phyloP scores from a whole-genome alignment of 495 filamentous ascomycete genomes.

The Aspergillus heteromorphus region DNA sequence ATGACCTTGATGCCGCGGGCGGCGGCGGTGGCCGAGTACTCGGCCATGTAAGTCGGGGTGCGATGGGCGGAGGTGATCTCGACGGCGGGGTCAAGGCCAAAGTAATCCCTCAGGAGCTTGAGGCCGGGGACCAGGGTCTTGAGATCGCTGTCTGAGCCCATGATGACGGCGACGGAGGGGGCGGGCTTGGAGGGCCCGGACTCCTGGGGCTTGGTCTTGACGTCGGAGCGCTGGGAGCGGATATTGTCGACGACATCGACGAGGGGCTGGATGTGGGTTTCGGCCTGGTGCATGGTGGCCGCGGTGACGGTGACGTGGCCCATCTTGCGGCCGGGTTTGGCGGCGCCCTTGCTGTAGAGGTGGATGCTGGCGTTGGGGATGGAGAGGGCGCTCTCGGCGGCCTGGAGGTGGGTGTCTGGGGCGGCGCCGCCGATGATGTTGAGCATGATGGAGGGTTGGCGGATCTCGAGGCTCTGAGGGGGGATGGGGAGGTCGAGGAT shows the following conservation, averaged over 20 bases:
- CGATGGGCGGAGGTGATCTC: conserved; percentile 93
- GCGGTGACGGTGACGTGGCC: conserved; percentile 82
- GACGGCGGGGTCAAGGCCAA: conserved; percentile 68
- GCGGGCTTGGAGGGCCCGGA: conserved; percentile 31
- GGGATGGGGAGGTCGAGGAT: conserved; percentile 76
- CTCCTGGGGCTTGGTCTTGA: conserved; percentile 35
- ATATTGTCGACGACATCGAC: conserved; percentile 61
- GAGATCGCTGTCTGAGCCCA: conserved; percentile 94
- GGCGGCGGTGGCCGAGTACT: conserved; percentile 65
- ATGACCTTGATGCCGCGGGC: conserved; percentile 75
- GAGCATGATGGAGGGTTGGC: conserved; percentile 80
- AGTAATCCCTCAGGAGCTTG: conserved; percentile 63
- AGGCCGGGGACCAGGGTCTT: conserved; percentile 71
- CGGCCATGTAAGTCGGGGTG: conserved; percentile 77
- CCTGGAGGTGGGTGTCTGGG: conserved; percentile 60
- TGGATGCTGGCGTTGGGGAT: conserved; percentile 64
- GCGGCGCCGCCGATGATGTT: conserved; percentile 84
- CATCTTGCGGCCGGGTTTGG: conserved; percentile 87
- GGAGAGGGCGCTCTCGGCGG: conserved; percentile 60
- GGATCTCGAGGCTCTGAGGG: conserved; percentile 52
- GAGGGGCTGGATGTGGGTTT: conserved; percentile 61
- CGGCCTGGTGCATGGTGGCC: conserved; percentile 64
- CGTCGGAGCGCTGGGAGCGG: conserved; percentile 50
- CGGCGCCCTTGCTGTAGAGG: conserved; percentile 84
- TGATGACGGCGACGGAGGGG: conserved; percentile 76